These are phyloP conservation scores for Tulasnella sp. DNA, from an alignment of 768 basidiomycete genomes.

Conservation along the genomic window DNA sequence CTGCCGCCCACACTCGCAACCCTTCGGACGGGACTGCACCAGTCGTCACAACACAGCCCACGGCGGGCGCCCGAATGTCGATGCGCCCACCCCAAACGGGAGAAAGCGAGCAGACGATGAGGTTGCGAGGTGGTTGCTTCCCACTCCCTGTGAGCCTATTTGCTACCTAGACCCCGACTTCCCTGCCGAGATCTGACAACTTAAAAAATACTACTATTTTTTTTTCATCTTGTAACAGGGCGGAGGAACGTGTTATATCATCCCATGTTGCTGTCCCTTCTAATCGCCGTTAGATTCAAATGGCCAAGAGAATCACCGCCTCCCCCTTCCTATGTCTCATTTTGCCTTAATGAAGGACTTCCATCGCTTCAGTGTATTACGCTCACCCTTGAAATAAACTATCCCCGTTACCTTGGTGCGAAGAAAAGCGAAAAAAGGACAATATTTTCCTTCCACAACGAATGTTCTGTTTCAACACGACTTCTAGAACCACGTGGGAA, in stretches of 20 bases:
- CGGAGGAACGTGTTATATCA: constrained; percentile 15
- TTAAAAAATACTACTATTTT: background rate
- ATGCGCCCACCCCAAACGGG: constrained; percentile 6
- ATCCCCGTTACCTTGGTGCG: background rate
- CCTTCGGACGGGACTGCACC: background rate
- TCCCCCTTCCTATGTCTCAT: background rate
- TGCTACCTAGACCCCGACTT: background rate
- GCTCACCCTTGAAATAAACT: background rate
- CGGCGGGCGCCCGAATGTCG: background rate
- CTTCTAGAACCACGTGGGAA: background rate
- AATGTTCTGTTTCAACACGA: too few species aligned
- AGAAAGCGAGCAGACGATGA: constrained; percentile 13
- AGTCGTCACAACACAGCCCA: background rate
- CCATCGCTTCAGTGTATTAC: background rate
- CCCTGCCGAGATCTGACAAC: background rate
- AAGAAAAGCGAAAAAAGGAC: background rate
- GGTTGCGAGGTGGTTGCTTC: constrained; percentile 11
- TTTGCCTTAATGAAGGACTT: background rate
- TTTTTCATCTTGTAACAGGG: background rate
- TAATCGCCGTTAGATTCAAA: background rate
- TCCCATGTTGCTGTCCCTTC: constrained; percentile 17
- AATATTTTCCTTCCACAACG: background rate
- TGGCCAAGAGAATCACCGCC: background rate
- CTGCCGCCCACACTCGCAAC: background rate
- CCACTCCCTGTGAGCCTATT: constrained; percentile 13